Conservation (phyloP, 2,329 filamentous ascomycete species). For the Penicillium sp. region DNA sequence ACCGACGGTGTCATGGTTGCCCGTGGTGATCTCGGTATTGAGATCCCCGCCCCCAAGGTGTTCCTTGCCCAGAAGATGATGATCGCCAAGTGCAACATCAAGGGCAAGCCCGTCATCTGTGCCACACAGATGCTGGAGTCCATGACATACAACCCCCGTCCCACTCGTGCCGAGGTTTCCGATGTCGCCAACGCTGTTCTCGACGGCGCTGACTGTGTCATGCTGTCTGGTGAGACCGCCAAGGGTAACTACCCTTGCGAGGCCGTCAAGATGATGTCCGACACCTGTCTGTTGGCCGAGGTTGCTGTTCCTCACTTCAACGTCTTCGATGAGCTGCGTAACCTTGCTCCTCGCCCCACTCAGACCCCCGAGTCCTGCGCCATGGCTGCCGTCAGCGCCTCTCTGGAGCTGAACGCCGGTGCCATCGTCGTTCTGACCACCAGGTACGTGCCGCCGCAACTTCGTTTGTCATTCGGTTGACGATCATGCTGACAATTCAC, state of each 20-base stretch:
- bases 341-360: conserved; percentile 78
- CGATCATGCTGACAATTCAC: conserved; percentile 24
- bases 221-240: conserved; percentile 98
- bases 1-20: conserved; percentile 99
- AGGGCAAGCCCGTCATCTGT: conserved; percentile 97
- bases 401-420: conserved; percentile 92
- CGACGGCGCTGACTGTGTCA: conserved; percentile 97
- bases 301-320: conserved; percentile 96
- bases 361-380: conserved; percentile 90
- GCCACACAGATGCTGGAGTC: conserved; percentile 99
- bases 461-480: not conserved
- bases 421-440: conserved; percentile 96
- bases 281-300: conserved; percentile 94
- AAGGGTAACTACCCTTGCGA: conserved; percentile 94
- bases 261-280: conserved; percentile 96
- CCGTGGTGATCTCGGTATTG: conserved; percentile 96
- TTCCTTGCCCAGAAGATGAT: conserved; percentile 99
- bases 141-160: conserved; percentile 99
- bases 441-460: conserved; percentile 54
- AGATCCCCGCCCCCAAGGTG: conserved; percentile 97
- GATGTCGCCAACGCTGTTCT: conserved; percentile 98
- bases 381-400: conserved; percentile 95
- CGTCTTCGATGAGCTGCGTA: conserved; percentile 93
- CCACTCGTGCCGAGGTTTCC: conserved; percentile 96
- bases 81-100: conserved; percentile 99